Conservation (phyloP, 2,329 filamentous ascomycete species). For the Amauroascus verrucosus region DNA sequence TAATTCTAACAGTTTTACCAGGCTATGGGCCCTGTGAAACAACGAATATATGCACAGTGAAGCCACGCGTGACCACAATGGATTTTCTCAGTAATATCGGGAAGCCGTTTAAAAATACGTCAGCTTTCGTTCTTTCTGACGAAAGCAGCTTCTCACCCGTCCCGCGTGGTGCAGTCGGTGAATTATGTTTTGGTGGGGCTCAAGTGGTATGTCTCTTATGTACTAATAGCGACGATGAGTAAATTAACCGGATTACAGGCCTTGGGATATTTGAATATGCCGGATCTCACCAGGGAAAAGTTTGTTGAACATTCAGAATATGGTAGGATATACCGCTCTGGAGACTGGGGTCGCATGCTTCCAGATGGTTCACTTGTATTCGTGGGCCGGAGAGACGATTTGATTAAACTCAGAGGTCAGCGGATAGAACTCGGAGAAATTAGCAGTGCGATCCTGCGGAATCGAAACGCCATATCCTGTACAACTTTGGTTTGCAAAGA, state of each 20-base stretch:
- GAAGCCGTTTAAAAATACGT: constrained; percentile 62
- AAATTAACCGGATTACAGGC: constrained; percentile 26
- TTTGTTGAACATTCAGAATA: constrained; percentile 59
- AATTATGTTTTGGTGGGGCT: constrained; percentile 76
- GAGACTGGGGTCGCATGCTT: constrained; percentile 71
- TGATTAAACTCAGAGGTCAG: constrained; percentile 73
- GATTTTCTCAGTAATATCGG: constrained; percentile 70
- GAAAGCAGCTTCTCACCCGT: constrained; percentile 43
- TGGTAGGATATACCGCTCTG: constrained; percentile 70
- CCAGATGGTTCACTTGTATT: constrained; percentile 66
- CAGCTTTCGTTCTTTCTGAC: constrained; percentile 51
- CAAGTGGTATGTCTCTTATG: constrained; percentile 50
- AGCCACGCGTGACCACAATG: constrained; percentile 45
- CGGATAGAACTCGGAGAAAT: constrained; percentile 71
- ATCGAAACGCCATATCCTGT: constrained; percentile 48
- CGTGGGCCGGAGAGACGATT: constrained; percentile 62
- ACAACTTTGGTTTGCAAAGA: constrained; percentile 47
- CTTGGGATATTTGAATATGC: constrained; percentile 60
- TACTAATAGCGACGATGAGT: background rate
- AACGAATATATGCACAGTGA: constrained; percentile 77
- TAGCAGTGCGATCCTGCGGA: constrained; percentile 49
- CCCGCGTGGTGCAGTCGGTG: constrained; percentile 63
- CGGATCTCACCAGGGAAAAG: constrained; percentile 51
- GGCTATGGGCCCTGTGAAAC: constrained; percentile 76
- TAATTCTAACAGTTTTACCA: constrained; percentile 14